Percentiles rank a stretch among this genome's conserved stretches.
Evolutionary conservation across 352 stramenopile genomes (phyloP).

Genomic region (Globisporangium camurandrum): DNA sequence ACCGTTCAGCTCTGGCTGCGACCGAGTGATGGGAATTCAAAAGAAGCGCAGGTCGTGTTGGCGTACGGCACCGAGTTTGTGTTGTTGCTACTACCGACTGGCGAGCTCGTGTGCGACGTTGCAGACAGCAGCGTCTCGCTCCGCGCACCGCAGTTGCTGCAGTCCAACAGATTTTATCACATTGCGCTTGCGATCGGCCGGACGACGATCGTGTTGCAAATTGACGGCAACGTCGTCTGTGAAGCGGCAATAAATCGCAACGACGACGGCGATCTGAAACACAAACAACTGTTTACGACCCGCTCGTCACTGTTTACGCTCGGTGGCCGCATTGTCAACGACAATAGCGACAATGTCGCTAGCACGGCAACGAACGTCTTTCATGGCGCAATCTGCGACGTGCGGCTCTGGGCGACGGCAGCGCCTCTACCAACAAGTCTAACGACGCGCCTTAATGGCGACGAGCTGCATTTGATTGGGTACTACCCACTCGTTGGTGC

Average conservation of each 20-base stretch:
- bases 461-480: conserved; percentile 40
- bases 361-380: no score
- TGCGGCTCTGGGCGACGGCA: conserved; percentile 57
- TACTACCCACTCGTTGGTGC: conserved; percentile 73
- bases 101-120: conserved; percentile 47
- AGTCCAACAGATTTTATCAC: conserved; percentile 50
- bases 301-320: conserved; percentile 15
- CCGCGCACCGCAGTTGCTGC: conserved; percentile 26
- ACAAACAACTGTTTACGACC: neutral
- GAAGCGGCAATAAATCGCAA: conserved; percentile 24
- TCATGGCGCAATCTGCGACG: conserved; percentile 52
- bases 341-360: conserved; percentile 12
- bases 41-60: conserved; percentile 49
- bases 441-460: conserved; percentile 20
- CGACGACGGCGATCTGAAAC: neutral
- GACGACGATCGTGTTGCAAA: conserved; percentile 25
- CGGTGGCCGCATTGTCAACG: conserved; percentile 37
- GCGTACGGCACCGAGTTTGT: conserved; percentile 56
- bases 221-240: conserved; percentile 36
- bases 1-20: conserved; percentile 67
- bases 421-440: conserved; percentile 3
- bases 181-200: conserved; percentile 46
- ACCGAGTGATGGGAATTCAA: conserved; percentile 17
- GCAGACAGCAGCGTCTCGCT: conserved; percentile 27
- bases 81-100: conserved; percentile 27